Conservation (phyloP, 352 stramenopile species). For the Blastocystis hominis region DNA sequence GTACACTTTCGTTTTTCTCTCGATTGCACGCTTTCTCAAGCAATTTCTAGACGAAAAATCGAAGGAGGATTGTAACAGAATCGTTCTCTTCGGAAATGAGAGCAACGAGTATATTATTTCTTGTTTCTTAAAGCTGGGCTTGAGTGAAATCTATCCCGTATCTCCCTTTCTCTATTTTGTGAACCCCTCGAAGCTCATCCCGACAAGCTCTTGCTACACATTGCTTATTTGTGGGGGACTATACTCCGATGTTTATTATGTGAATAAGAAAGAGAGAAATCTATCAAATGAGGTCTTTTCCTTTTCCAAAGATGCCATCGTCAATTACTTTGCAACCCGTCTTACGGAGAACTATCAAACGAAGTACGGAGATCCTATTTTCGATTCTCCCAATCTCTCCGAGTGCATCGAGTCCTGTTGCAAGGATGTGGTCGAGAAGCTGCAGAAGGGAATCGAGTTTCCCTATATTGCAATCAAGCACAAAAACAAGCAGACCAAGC, state of each 20-base stretch:
- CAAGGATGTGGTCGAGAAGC: neutral
- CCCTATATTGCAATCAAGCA: neutral
- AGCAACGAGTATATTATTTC: neutral
- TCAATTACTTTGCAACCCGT: neutral
- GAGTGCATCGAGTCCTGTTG: neutral
- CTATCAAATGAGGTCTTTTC: neutral
- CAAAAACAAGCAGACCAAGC: neutral
- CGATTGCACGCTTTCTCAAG: neutral
- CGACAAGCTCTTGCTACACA: neutral
- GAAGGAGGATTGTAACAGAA: neutral
- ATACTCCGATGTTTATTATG: neutral
- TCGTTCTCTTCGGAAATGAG: neutral
- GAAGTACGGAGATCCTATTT: neutral
- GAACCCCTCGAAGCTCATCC: neutral
- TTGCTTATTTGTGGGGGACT: neutral
- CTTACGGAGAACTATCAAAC: neutral
- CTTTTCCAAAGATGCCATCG: neutral
- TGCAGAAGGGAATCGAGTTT: neutral
- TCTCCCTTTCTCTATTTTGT: neutral
- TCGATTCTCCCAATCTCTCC: neutral
- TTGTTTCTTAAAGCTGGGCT: neutral
- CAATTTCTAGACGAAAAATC: neutral
- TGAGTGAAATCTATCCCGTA: neutral
- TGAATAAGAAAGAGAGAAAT: neutral
- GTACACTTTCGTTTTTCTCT: neutral